Conservation (phyloP, 2,329 filamentous ascomycete species). For the Fusarium sp. region DNA sequence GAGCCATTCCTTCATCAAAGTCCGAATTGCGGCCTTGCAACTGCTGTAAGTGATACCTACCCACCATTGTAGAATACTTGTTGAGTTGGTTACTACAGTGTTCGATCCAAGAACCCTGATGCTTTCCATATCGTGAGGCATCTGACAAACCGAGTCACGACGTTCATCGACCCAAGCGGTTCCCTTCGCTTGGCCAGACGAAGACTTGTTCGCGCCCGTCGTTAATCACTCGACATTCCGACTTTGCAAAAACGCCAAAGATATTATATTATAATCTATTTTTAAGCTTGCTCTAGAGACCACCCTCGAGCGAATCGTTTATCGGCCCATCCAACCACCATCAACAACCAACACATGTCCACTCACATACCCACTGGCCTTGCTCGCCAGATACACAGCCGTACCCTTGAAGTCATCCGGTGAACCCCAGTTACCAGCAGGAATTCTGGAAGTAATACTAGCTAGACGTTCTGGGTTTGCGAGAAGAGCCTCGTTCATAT, state of each 20-base stretch:
- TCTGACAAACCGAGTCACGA: slow-evolving; percentile 36
- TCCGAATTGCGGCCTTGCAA: slow-evolving; percentile 59
- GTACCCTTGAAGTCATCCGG: slow-evolving; percentile 91
- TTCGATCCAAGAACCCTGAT: slow-evolving; percentile 10
- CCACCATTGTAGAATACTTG: not conserved
- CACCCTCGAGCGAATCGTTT: not conserved
- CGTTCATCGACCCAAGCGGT: slow-evolving; percentile 30
- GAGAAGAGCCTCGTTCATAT: slow-evolving; percentile 89
- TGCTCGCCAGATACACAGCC: slow-evolving; percentile 79
- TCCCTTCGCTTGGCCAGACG: slow-evolving; percentile 34
- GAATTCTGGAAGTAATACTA: slow-evolving; percentile 82
- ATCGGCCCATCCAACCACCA: slow-evolving; percentile 93
- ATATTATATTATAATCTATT: slow-evolving; percentile 13
- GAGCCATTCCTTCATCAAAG: slow-evolving; percentile 53
- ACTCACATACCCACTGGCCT: slow-evolving; percentile 81
- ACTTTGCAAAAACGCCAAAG: not conserved
- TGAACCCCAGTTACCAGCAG: slow-evolving; percentile 82
- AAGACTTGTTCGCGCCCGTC: slow-evolving; percentile 36
- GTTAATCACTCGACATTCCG: not conserved
- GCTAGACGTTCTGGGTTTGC: slow-evolving; percentile 73
- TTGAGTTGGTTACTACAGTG: not conserved
- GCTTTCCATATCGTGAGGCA: slow-evolving; percentile 30
- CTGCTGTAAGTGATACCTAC: slow-evolving; percentile 52
- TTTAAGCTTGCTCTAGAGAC: not conserved
- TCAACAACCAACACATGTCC: slow-evolving; percentile 87